Evolutionary conservation across 2,329 filamentous ascomycete genomes (phyloP), one percentile per base, ranked within the genome.

Genomic region (Lizonia empirigonia): DNA sequence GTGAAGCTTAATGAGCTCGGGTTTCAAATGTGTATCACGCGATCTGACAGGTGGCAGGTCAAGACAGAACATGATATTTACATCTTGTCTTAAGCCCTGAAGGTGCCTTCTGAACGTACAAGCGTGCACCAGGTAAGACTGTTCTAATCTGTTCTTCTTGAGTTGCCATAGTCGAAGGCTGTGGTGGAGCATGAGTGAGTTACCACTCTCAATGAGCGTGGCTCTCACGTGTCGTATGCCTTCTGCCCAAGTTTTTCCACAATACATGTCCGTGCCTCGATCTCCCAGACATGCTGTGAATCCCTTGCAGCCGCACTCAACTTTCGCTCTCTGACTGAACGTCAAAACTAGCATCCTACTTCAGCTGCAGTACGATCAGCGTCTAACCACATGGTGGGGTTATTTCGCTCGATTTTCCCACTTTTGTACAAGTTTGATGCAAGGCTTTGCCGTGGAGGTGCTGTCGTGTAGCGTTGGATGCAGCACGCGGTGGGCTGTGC

Each of bases 391-490:
- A 60, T 55, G 32, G 45, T 23, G 36, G 38, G 18, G 24, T 44
- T 18, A 24, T 18, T 47, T 66, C 67, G 63, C 64, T 62, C 40
- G 33, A 37, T 40, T 60, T 44, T 55, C 56, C 64, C 56, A 27
- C 22, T 59, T 64, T 49, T 13, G 56, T 35, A 8, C 44, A 53
- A 56, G 53, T 41, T 10, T 46, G 50, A 57, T 55, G 62, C 54
- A 60, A 52, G 35, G 36, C 20, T 27, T 49, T 61, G 35, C 29
- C 38, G 56, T 53, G 44, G 10, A 48, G 40, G 44, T 52, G 55
- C 46, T 48, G 44, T 30, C 40, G 51, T 59, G 39, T 45, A 53
- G 44, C 50, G 44, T 40, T 44, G 47, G 44, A 55, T 59, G 55
- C 58, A 59, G 46, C 46, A 63, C 39, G 56, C 56, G 58, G 19